Evolutionary conservation across 2,329 filamentous ascomycete genomes (phyloP), one percentile per base, ranked within the genome.

Genomic region (Aspergillus brunneoviolaceus): DNA sequence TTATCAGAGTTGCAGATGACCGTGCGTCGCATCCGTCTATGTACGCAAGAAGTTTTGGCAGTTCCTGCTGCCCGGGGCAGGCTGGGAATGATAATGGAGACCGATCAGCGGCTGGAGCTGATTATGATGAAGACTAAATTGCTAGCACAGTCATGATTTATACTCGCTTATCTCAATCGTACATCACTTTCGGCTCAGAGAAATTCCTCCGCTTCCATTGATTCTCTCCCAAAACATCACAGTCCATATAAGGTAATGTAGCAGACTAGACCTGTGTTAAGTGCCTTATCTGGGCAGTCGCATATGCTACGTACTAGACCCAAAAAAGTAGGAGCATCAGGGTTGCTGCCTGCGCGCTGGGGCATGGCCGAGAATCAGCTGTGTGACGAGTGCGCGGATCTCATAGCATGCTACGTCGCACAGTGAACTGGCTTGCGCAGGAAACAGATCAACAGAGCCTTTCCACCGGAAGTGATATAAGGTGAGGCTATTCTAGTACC

Each of bases 61-160:
- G 56, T 59, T 2, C 64, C 66, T 0, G 61, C 65, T 3, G 66
- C 69, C 3, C 56, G 59, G 2, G 71, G 70, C 10, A 64, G 66
- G 29, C 35, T 72, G 42, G 55, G 67, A 4, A 71, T 75, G 71
- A 71, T 73, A 23, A 68, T 67, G 60, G 72, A 73, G 53, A 74
- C 69, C 6, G 70, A 74, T 60, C 63, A 65, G 45, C 62, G 70
- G 47, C 51, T 75, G 55, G 70, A 70, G 55, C 42, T 69, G 42
- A 61, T 72, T 16, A 69, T 74, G 61, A 69, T 70, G 64, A 72
- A 66, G 55, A 63, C 72, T 50, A 71, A 70, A 56, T 63, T 67
- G 60, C 56, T 69, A 16, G 53, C 59, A 19, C 61, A 64, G 6
- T 60, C 54, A 49, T 62, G 48, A 61, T 19, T 33, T 31, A 5